These are phyloP conservation scores for Diospyros lotus DNA, from an alignment of 148 eudicot genomes.

Conservation along the genomic window DNA sequence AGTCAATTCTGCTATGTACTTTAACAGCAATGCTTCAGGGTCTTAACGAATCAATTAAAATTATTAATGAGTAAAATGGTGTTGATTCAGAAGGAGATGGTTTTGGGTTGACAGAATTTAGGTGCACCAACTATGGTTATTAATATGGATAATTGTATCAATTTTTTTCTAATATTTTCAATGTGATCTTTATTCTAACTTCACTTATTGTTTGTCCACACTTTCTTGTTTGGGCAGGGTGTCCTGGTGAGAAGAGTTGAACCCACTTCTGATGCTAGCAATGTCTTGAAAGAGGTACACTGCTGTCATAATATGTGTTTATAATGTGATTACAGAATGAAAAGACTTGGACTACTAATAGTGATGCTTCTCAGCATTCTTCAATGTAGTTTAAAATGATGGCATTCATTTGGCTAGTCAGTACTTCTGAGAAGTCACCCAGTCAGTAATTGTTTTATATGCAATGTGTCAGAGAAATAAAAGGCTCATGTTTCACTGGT, in stretches of 20 bases:
- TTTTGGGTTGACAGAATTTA: not conserved
- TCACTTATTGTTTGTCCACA: not conserved
- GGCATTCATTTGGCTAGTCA: not conserved
- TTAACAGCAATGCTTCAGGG: not conserved
- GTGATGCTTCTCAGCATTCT: not conserved
- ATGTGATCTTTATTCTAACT: not conserved
- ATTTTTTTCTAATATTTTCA: not conserved
- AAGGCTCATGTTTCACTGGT: no score
- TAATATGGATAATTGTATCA: not conserved
- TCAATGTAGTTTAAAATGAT: slow-evolving; percentile 1
- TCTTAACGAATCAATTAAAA: not conserved
- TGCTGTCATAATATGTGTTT: not conserved
- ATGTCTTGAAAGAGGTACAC: slow-evolving; percentile 77
- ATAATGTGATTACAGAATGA: not conserved
- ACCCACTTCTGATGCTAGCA: slow-evolving; percentile 80
- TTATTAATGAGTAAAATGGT: not conserved
- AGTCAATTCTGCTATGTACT: not conserved
- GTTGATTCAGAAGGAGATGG: not conserved
- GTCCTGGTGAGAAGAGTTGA: slow-evolving; percentile 90
- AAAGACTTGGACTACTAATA: not conserved
- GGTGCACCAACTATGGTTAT: not conserved
- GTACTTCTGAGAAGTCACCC: no score
- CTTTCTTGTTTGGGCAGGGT: slow-evolving; percentile 49
- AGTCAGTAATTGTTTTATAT: no score
- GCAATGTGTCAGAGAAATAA: no score